A percentile compares a stretch with the other conserved stretches of the same genome.
Evolutionary conservation across 1,139 yeast species (phyloP).

Genomic region (Taphrina wiesneri): DNA sequence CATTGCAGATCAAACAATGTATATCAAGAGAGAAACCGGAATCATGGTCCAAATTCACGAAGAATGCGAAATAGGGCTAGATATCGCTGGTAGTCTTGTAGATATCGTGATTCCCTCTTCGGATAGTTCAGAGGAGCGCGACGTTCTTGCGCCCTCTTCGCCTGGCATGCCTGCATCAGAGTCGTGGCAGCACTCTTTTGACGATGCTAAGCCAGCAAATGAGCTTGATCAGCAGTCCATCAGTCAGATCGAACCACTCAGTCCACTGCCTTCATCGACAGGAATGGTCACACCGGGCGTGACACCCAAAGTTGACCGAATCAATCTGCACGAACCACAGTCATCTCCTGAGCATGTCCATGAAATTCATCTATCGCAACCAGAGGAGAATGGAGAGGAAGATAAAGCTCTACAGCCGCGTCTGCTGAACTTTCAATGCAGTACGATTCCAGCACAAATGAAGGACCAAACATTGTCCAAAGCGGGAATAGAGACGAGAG

Average conservation of each 20-base stretch:
- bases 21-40: slow-evolving; percentile 8
- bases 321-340: background rate
- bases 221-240: background rate
- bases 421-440: background rate
- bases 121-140: background rate
- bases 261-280: slow-evolving; percentile 10
- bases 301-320: slow-evolving; percentile 1
- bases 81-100: slow-evolving; percentile 20
- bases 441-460: background rate
- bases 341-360: background rate
- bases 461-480: background rate
- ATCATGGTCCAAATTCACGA: slow-evolving; percentile 14
- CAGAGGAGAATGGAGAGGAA: background rate
- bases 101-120: background rate
- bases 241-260: background rate
- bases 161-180: slow-evolving; percentile 5
- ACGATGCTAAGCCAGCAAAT: background rate
- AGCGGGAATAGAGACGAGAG: background rate
- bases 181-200: background rate
- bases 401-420: slow-evolving; percentile 12
- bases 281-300: slow-evolving; percentile 18
- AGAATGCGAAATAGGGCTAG: slow-evolving; percentile 13
- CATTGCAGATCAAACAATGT: slow-evolving; percentile 18
- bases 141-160: slow-evolving; percentile 21
- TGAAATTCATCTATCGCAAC: background rate